These are phyloP conservation scores for Huntiella bhutanensis DNA, from an alignment of 2,329 filamentous ascomycete species.

Conservation along the genomic window DNA sequence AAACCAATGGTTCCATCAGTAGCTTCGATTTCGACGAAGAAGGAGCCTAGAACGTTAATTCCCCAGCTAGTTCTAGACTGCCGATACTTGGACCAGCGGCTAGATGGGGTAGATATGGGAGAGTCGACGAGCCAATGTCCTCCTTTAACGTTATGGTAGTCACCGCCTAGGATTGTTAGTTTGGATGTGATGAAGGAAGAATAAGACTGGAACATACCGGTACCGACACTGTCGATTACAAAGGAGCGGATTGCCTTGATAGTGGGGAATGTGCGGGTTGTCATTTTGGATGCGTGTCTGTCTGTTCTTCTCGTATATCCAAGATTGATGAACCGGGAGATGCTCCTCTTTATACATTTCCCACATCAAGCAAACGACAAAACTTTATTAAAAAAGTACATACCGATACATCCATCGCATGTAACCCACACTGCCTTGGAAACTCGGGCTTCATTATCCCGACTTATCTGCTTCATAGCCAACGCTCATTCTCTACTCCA, in stretches of 20 bases:
- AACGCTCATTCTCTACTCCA: too few relatives aligned
- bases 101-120: constrained; percentile 84
- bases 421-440: too few relatives aligned
- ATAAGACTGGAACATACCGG: constrained; percentile 23
- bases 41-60: constrained; percentile 86
- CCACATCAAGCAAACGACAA: too few relatives aligned
- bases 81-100: constrained; percentile 72
- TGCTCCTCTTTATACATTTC: too few relatives aligned
- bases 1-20: constrained; percentile 85
- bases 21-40: constrained; percentile 76
- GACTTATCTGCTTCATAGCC: too few relatives aligned
- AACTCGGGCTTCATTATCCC: too few relatives aligned
- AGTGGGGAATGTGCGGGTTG: constrained; percentile 35
- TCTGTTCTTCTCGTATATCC: neutral
- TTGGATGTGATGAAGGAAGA: constrained; percentile 13
- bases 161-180: constrained; percentile 36
- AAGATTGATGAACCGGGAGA: too few relatives aligned
- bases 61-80: constrained; percentile 81
- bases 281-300: neutral
- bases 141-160: constrained; percentile 81
- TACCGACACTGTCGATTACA: constrained; percentile 44
- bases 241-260: constrained; percentile 61
- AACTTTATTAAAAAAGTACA: too few relatives aligned
- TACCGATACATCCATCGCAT: too few relatives aligned
- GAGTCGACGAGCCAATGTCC: constrained; percentile 71